Base-by-base conservation (phyloP, 306 rosid species). In the Vigna angularis region DNA sequence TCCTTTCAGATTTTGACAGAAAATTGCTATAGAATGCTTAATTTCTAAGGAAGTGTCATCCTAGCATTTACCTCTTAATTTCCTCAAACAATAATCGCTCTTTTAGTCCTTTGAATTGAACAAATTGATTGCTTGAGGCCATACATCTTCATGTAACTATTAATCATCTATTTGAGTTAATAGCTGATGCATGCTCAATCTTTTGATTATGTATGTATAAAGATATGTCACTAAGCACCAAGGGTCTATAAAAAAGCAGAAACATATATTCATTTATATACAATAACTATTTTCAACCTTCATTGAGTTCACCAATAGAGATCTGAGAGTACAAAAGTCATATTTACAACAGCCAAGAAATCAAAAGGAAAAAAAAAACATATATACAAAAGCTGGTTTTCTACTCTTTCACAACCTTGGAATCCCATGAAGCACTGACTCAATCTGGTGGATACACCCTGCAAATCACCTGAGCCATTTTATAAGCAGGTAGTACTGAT, bases 401-500 rank as follows among this genome's bases (percentile, higher is more conserved):
- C 14, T 32, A 22, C 59, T 72, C 66, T 40, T 68, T 68, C 51
- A 67, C 82, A 79, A 75, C 53, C 76, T 72, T 10, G 59, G 49
- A 83, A 74, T 84, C 72, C 69, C 84, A 73, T 48, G 83, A 75
- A 79, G 83, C 76, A 65, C 44, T 11, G 83, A 83, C 77, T 82
- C 59, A 56, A 61, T 22, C 47, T 45, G 34, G 17, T 69, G 71
- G 10, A 49, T 51, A 30, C 48, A 63, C 76, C 50, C 75, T 74
- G 66, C 73, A 66, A 30, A 30, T 69, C 50, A 57, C 63, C 62
- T 34, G 73, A 75, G 65, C 85, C 82, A 48, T 32, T 80, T 87
- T 81, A 22, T 83, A n/a, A 76, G 15, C 47, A 68, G 22, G 16
- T 44, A 66, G 18, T 59, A 73, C 62, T 65, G 22, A 58, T 67